Percentiles rank a stretch among this genome's conserved stretches.
phyloP scores from a whole-genome alignment of 768 basidiomycete species.

The Termitomyces sp. region DNA sequence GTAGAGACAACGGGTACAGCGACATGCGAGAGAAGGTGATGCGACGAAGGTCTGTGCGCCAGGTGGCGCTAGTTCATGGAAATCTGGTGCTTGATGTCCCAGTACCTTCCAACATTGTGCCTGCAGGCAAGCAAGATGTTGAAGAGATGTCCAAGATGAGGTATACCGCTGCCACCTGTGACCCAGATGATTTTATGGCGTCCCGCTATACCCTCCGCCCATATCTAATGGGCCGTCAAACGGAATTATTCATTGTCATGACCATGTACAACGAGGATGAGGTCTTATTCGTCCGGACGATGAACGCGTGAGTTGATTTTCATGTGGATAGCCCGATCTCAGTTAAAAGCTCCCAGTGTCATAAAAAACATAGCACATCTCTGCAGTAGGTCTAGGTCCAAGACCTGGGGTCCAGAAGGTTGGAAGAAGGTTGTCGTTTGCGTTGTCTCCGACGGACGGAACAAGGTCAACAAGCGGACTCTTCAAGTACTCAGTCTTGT shows the following conservation, averaged over 20 bases:
- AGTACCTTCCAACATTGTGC: constrained; percentile 76
- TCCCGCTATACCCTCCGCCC: constrained; percentile 76
- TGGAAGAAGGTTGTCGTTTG: constrained; percentile 93
- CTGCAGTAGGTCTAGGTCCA: constrained; percentile 65
- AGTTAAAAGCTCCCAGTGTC: constrained; percentile 42
- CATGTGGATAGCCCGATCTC: constrained; percentile 1
- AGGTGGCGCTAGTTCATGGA: constrained; percentile 77
- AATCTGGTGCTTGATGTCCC: constrained; percentile 83
- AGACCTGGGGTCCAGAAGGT: constrained; percentile 83
- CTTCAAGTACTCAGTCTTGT: constrained; percentile 85
- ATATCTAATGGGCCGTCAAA: constrained; percentile 74
- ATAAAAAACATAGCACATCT: constrained; percentile 86
- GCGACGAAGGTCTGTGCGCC: constrained; percentile 74
- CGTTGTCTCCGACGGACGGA: constrained; percentile 81
- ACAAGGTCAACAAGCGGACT: constrained; percentile 86
- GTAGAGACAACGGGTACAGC: constrained; percentile 56
- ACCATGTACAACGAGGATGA: constrained; percentile 97
- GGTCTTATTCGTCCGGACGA: constrained; percentile 70
- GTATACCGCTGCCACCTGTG: constrained; percentile 87
- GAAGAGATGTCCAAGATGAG: constrained; percentile 84
- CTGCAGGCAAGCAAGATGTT: constrained; percentile 53
- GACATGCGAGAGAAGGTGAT: constrained; percentile 75
- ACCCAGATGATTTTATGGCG: constrained; percentile 84
- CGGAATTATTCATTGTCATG: constrained; percentile 94
- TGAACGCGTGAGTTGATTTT: constrained; percentile 66